phyloP scores from a whole-genome alignment of 164 flowering plant species.

The Kingdonia uniflora region DNA sequence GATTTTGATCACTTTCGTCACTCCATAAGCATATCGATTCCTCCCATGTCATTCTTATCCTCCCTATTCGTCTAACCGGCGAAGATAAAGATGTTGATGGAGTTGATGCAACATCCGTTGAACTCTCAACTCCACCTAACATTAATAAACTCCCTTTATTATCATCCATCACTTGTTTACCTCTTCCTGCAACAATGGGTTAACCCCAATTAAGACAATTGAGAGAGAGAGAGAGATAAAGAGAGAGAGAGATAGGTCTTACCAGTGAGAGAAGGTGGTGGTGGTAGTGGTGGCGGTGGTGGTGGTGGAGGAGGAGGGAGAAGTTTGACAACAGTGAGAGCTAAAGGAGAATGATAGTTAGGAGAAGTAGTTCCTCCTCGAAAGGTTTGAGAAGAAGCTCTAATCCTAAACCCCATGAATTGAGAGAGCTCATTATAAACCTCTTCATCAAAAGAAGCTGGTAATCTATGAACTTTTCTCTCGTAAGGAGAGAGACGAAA shows the following conservation, averaged over 20 bases:
- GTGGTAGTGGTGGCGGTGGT: no score
- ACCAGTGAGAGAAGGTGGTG: no score
- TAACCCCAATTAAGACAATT: not conserved
- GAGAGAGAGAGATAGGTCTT: no score
- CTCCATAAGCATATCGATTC: conserved; percentile 69
- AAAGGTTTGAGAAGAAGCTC: conserved; percentile 24
- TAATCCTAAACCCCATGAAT: conserved; percentile 55
- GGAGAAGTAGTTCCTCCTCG: conserved; percentile 5
- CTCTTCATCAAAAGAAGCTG: conserved; percentile 77
- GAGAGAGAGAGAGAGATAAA: no score
- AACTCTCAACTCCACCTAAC: conserved; percentile 25
- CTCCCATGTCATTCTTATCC: conserved; percentile 67
- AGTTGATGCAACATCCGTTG: conserved; percentile 11
- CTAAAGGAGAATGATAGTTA: not conserved
- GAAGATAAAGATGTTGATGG: conserved; percentile 21
- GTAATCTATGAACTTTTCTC: conserved; percentile 58
- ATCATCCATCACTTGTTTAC: conserved; percentile 22
- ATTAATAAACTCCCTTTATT: conserved; percentile 14
- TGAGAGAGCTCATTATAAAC: conserved; percentile 63
- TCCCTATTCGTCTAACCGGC: conserved; percentile 41
- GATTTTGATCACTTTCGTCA: conserved; percentile 27
- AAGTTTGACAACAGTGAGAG: not conserved
- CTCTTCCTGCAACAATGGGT: conserved; percentile 24
- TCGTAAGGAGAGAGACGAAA: conserved; percentile 73
- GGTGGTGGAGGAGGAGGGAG: not conserved